Conservation (phyloP, 352 stramenopile species). For the Phytophthora colocasiae region DNA sequence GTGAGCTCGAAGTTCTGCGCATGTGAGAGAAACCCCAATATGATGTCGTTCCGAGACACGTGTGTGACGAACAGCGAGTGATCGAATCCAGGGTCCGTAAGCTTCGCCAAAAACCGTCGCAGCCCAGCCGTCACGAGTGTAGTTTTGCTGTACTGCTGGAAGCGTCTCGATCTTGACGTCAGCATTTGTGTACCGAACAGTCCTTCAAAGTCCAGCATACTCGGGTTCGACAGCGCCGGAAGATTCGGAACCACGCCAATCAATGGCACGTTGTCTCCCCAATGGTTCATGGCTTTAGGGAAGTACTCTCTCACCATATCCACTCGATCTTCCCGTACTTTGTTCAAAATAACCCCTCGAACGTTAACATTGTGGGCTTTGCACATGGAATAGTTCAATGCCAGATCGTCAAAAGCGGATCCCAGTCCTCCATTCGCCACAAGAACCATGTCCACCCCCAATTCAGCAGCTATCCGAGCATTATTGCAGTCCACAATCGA, state of each 20-base stretch:
- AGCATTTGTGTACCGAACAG: conserved; percentile 84
- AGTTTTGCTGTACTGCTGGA: conserved; percentile 80
- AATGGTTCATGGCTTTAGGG: conserved; percentile 81
- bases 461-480: conserved; percentile 91
- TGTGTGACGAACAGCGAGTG: conserved; percentile 92
- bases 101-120: conserved; percentile 81
- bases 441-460: conserved; percentile 95
- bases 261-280: conserved; percentile 67
- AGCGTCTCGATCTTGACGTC: conserved; percentile 55
- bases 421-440: conserved; percentile 97
- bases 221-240: conserved; percentile 74
- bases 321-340: conserved; percentile 86
- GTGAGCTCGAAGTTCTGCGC: conserved; percentile 76
- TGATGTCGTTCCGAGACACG: conserved; percentile 91
- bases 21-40: conserved; percentile 88
- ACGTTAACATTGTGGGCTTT: conserved; percentile 93
- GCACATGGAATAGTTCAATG: conserved; percentile 95
- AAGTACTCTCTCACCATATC: conserved; percentile 91
- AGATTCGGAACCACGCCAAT: conserved; percentile 89
- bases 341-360: conserved; percentile 97
- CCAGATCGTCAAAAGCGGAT: conserved; percentile 93
- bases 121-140: conserved; percentile 90
- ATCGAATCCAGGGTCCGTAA: conserved; percentile 76
- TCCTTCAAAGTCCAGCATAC: conserved; percentile 91
- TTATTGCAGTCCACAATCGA: conserved; percentile 97